These are phyloP conservation scores for Debaryomyces maramus DNA, from an alignment of 805 yeast genomes.

Conservation along the genomic window DNA sequence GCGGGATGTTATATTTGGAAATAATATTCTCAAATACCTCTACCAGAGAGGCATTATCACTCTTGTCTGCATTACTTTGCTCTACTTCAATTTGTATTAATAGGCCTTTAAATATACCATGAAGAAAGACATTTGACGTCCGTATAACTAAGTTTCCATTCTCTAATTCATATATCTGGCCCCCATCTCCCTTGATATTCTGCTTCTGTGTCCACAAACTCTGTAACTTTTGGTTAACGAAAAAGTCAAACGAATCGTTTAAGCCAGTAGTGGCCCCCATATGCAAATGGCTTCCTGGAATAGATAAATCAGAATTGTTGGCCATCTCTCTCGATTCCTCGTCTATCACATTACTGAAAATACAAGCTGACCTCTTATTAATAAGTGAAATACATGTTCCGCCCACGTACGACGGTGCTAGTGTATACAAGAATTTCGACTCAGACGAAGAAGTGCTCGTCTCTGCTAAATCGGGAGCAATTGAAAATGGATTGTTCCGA, in stretches of 20 bases:
- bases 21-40: conserved; percentile 27
- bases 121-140: conserved; percentile 70
- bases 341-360: conserved; percentile 33
- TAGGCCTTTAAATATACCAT: conserved; percentile 72
- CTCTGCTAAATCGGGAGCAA: conserved; percentile 37
- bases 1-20: conserved; percentile 38
- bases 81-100: conserved; percentile 56
- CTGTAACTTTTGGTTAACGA: conserved; percentile 58
- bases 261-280: conserved; percentile 55
- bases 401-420: conserved; percentile 50
- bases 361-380: conserved; percentile 40
- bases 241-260: conserved; percentile 56
- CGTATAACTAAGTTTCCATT: conserved; percentile 54
- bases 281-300: conserved; percentile 42
- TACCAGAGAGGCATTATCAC: conserved; percentile 11
- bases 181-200: conserved; percentile 72
- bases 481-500: conserved; percentile 57
- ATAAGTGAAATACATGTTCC: conserved; percentile 50
- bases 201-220: conserved; percentile 73
- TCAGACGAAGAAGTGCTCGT: conserved; percentile 32
- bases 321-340: conserved; percentile 27
- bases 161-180: conserved; percentile 60
- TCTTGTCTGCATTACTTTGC: conserved; percentile 13
- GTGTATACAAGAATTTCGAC: conserved; percentile 49
- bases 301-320: conserved; percentile 19